Base-by-base conservation (phyloP, 306 rosid genomes). In the Casuarina cunninghamiana region DNA sequence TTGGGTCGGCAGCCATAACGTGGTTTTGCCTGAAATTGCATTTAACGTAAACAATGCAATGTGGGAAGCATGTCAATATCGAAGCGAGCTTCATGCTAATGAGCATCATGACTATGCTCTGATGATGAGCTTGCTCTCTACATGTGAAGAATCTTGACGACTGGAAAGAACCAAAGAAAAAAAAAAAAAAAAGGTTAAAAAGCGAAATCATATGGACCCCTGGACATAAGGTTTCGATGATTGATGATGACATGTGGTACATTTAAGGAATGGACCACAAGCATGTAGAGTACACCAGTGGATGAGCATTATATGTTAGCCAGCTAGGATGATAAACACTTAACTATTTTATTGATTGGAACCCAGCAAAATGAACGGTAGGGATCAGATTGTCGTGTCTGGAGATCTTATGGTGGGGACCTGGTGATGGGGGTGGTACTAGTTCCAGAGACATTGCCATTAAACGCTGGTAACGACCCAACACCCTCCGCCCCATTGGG, bases 341-440 rank as follows among this genome's bases (percentile, higher is more conserved):
- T 57, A 16, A 42, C 57, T 9, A 19, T 61, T 69, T 79, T 65
- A 35, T 54, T 71, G 78, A 65, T 41, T 72, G 69, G 55, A 69
- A 80, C 80, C 69, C 80, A 82, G 86, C 81, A 80, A 80, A 80
- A 78, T 26, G 70, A 81, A 82, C 79, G 84, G 89, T 82, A 62
- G 48, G 35, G 90, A 84, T 80, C 75, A 73, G 92, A 88, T 89
- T 84, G 85, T 83, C 65, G 57, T 80, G 97, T 87, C 90, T 81
- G 90, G 78, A 80, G 88, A 86, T 93, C 91, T 84, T 81, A 85
- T 9, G 74, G n/a, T 10, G 75, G 83, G 89, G 77, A 74, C 88
- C 86, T 78, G 42, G 46, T 32, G 75, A 76, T 42, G 69, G 39
- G 68, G 72, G 26, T 57, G 83, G 75, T 75, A 53, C 5, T 39